Evolutionary conservation across 2,329 filamentous ascomycete genomes (phyloP), one percentile per base, ranked within the genome.

Genomic region (Penicillium corylophilum): DNA sequence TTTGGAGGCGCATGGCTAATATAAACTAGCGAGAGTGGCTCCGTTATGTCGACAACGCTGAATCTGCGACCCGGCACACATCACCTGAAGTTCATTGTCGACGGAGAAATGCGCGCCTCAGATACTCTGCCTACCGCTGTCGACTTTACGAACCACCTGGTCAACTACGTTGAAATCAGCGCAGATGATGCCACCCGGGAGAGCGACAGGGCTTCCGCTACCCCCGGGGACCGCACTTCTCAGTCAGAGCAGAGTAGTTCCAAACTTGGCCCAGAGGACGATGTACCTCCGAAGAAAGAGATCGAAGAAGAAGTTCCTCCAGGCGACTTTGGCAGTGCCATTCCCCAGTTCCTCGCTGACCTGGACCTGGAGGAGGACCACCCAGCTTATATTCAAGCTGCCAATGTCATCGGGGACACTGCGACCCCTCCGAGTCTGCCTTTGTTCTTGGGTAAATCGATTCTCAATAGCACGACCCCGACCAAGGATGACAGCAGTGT

Each of bases 401-500:
- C 85, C 23, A 77, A 81, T 43, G 89, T 89, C 24, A 87, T 91
- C 48, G 84, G 87, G 59, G 90, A 89, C 64, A 79, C 93, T n/a
- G 85, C 90, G 1, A 85, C 85, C 22, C 93, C 94, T 5, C 94
- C 94, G 1, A 86, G 83, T 59, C 79, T 99, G 40, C 94, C 94
- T 1, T 85, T 94, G 44, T 97, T 97, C 75, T 77, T 99, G 44
- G 89, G 88, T 62, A 96, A 96, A 75, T 94, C 92, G 28, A 96
- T 99, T 53, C 76, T 99, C 59, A 99, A 99, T 71, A 89, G 89
- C 44, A 87, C 86, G 2, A 91, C 90, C 23, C 86, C 93, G 6
- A 90, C 96, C 80, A 97, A 97, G 77, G 94, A 99, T 70, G 94
- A 99, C 74, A 96, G 93, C 72, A 96, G 92, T 74, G 94, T 99